Evolutionary conservation across 164 flowering plant genomes (phyloP).

Genomic region (Hamamelis virginiana): DNA sequence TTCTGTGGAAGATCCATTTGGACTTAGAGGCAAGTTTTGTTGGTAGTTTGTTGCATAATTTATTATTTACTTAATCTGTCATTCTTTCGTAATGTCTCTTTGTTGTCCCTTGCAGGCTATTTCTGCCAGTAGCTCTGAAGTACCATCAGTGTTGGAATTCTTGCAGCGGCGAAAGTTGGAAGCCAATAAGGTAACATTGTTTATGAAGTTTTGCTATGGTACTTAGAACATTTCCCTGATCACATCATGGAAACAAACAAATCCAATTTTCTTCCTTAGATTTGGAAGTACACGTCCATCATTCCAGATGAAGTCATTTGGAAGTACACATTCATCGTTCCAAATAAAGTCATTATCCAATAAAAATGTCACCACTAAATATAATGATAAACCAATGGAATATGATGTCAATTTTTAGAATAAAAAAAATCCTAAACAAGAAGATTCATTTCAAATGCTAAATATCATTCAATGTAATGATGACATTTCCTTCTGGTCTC

Average conservation of each 20-base stretch:
- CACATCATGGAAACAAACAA: not conserved
- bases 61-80: not conserved
- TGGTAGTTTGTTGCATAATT: not conserved
- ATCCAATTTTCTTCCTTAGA: no score
- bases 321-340: no score
- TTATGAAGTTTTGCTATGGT: not conserved
- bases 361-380: not conserved
- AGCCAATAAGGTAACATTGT: slow-evolving; percentile 54
- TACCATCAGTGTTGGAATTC: slow-evolving; percentile 75
- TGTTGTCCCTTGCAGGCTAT: slow-evolving; percentile 62
- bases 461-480: not conserved
- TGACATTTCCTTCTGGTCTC: not conserved
- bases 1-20: slow-evolving; percentile 80
- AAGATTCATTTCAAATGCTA: not conserved
- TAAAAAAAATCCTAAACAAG: no score
- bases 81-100: slow-evolving; percentile 9
- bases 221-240: not conserved
- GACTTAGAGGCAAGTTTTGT: slow-evolving; percentile 74
- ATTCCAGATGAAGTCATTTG: no score
- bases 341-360: not conserved
- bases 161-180: slow-evolving; percentile 84
- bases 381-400: not conserved
- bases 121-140: slow-evolving; percentile 93
- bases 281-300: no score
- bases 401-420: not conserved